A percentile compares a stretch with the other conserved stretches of the same genome.
Conservation (phyloP, 1,284 basidiomycete species). For the Leccinum griseonigrum region DNA sequence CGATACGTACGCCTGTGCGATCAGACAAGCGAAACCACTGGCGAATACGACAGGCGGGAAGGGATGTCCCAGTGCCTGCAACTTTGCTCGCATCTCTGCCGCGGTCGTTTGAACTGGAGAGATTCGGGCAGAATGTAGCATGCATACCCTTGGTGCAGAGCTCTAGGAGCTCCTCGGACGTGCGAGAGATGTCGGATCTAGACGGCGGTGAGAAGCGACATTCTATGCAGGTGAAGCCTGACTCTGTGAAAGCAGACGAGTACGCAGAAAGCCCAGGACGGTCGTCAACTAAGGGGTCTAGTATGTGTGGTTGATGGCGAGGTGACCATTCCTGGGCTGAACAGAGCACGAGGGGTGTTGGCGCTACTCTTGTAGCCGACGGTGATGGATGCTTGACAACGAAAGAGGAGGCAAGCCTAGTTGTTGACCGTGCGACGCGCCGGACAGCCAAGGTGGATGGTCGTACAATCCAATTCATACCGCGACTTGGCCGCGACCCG, state of each 20-base stretch:
- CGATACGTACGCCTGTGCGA: constrained; percentile 66
- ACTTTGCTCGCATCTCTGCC: constrained; percentile 41
- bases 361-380: constrained; percentile 45
- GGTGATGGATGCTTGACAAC: constrained; percentile 39
- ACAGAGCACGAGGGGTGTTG: constrained; percentile 52
- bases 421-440: not conserved
- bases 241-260: constrained; percentile 50
- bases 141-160: constrained; percentile 40
- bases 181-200: constrained; percentile 13
- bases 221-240: constrained; percentile 60
- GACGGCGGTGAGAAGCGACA: constrained; percentile 44
- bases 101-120: not conserved
- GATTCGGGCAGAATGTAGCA: not conserved
- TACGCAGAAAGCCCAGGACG: constrained; percentile 17
- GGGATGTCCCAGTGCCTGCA: constrained; percentile 48
- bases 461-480: constrained; percentile 1
- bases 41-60: constrained; percentile 67
- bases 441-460: not conserved
- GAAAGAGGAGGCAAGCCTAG: constrained; percentile 26
- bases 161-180: constrained; percentile 37
- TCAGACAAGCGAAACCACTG: constrained; percentile 40
- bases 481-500: not conserved
- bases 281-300: not conserved
- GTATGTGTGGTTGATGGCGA: constrained; percentile 27
- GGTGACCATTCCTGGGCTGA: constrained; percentile 41